Percentiles rank a stretch among this genome's conserved stretches.
These are phyloP conservation scores for Selaginella tamariscina DNA, from an alignment of 75 land plant genomes.

Conservation along the genomic window DNA sequence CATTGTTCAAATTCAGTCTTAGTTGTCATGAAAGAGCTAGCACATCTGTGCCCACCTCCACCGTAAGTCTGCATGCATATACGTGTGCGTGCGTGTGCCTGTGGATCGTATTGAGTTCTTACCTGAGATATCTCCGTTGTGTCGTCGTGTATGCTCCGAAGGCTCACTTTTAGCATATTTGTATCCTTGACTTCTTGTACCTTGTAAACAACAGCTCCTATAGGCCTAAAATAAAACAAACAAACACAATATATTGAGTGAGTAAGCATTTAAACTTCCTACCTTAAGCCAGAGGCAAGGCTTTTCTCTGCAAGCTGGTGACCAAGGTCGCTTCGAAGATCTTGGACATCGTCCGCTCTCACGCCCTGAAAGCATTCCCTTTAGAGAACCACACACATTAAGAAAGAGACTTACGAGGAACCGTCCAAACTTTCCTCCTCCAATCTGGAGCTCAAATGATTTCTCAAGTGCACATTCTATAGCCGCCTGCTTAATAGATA, in stretches of 20 bases:
- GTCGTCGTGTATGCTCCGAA: constrained; percentile 54
- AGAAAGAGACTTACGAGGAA: constrained; percentile 47
- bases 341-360: constrained; percentile 40
- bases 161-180: constrained; percentile 57
- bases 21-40: constrained; percentile 71
- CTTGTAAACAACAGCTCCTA: constrained; percentile 75
- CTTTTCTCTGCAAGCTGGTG: constrained; percentile 76
- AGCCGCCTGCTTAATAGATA: constrained; percentile 39
- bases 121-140: constrained; percentile 76
- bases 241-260: neutral
- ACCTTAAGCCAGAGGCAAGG: constrained; percentile 37
- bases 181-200: constrained; percentile 49
- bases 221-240: constrained; percentile 36
- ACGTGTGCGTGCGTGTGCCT: neutral
- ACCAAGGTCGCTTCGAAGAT: constrained; percentile 75
- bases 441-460: constrained; percentile 57
- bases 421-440: constrained; percentile 51
- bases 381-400: neutral
- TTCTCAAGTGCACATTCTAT: constrained; percentile 47
- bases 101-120: neutral
- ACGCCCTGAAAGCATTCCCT: constrained; percentile 37
- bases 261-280: neutral
- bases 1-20: constrained; percentile 44
- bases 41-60: constrained; percentile 82
- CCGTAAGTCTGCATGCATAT: constrained; percentile 42